phyloP scores from a whole-genome alignment of 2,329 filamentous ascomycete genomes.

The Plectosphaerella sp. region DNA sequence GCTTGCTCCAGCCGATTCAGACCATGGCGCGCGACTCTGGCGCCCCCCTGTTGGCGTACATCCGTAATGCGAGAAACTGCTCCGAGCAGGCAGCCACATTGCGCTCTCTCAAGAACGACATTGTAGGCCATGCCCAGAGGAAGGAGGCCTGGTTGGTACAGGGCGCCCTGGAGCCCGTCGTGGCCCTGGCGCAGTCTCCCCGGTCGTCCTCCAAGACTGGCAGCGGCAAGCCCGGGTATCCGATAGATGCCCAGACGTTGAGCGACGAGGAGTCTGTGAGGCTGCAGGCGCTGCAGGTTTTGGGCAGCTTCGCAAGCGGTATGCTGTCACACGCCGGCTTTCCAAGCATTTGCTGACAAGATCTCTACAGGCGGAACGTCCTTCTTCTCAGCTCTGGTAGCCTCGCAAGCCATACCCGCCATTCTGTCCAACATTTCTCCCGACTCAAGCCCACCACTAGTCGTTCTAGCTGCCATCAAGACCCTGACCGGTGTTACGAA shows the following conservation, averaged over 20 bases:
- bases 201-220: constrained; percentile 22
- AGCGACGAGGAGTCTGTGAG: constrained; percentile 63
- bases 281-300: constrained; percentile 77
- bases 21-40: constrained; percentile 50
- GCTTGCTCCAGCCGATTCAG: too few species aligned
- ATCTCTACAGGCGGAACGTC: constrained; percentile 63
- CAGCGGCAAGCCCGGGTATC: constrained; percentile 27
- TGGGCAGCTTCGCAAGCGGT: constrained; percentile 84
- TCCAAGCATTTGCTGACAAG: background rate
- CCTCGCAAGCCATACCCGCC: constrained; percentile 62
- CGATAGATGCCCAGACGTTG: constrained; percentile 30
- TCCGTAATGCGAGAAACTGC: constrained; percentile 48
- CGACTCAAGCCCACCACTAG: constrained; percentile 55
- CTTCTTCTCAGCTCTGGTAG: constrained; percentile 71
- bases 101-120: constrained; percentile 77
- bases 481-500: constrained; percentile 69
- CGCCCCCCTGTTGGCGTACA: constrained; percentile 51
- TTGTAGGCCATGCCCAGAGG: constrained; percentile 80
- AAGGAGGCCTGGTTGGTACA: constrained; percentile 74
- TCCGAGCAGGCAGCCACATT: constrained; percentile 57
- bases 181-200: constrained; percentile 37
- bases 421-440: constrained; percentile 69
- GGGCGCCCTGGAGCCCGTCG: constrained; percentile 61
- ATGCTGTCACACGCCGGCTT: constrained; percentile 19
- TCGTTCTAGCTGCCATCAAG: constrained; percentile 70